These are phyloP conservation scores for Ganoderma resinaceum DNA, from an alignment of 1,284 basidiomycete species.

Conservation along the genomic window DNA sequence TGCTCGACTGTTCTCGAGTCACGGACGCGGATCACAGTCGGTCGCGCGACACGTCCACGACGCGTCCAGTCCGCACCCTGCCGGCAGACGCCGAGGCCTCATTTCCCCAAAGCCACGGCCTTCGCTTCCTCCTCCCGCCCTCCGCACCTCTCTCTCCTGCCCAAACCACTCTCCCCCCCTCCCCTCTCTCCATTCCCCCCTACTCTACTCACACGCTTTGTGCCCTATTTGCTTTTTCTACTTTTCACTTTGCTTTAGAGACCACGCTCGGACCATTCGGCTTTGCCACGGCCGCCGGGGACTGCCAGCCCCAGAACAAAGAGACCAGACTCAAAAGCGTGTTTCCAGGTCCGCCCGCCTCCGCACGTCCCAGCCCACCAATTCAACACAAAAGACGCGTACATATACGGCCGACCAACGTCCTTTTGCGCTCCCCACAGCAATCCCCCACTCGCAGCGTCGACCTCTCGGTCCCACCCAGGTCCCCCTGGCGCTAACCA, in stretches of 20 bases:
- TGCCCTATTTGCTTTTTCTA: neutral
- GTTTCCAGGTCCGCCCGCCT: conserved; percentile 10
- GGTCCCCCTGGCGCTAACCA: neutral
- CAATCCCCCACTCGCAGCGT: neutral
- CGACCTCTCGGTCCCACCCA: neutral
- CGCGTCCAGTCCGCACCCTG: conserved; percentile 30
- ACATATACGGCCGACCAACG: neutral
- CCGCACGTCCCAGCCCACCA: neutral
- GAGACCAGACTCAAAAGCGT: conserved; percentile 5
- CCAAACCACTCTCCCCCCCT: conserved; percentile 15
- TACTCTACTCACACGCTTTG: neutral
- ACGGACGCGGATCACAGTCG: conserved; percentile 11
- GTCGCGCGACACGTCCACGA: conserved; percentile 23
- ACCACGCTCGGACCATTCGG: neutral
- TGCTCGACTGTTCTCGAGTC: neutral
- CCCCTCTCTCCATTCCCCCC: conserved; percentile 1
- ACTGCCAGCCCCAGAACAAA: conserved; percentile 9
- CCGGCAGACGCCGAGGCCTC: conserved; percentile 17
- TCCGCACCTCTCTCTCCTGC: conserved; percentile 20
- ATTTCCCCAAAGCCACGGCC: conserved; percentile 15
- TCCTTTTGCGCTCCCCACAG: neutral
- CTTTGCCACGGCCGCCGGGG: neutral
- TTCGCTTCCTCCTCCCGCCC: conserved; percentile 19
- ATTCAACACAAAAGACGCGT: neutral
- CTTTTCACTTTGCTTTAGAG: neutral